Conservation (phyloP, 345 rosid species). For the Aquilaria yunnanensis region DNA sequence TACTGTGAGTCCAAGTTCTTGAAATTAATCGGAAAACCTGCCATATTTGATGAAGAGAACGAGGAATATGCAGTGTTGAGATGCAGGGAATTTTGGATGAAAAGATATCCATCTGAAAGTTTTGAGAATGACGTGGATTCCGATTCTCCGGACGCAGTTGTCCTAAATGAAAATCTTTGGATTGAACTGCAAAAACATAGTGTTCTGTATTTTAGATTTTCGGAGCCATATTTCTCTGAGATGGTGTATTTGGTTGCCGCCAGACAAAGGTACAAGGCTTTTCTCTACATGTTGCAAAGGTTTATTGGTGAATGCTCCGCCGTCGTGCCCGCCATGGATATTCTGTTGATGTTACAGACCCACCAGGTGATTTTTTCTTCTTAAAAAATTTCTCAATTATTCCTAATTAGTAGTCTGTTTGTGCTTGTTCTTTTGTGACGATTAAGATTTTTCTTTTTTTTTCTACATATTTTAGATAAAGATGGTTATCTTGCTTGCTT, state of each 20-base stretch:
- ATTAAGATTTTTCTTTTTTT: not conserved
- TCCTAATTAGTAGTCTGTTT: not conserved
- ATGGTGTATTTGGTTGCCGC: slow-evolving; percentile 65
- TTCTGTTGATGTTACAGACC: slow-evolving; percentile 72
- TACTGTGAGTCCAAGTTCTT: slow-evolving; percentile 78
- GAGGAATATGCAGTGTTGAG: slow-evolving; percentile 75
- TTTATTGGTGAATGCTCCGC: slow-evolving; percentile 33
- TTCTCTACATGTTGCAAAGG: slow-evolving; percentile 45
- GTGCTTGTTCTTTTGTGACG: slow-evolving; percentile 11
- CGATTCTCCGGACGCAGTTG: slow-evolving; percentile 19
- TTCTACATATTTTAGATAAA: not conserved
- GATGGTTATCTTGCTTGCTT: not conserved
- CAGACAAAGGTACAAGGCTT: slow-evolving; percentile 69
- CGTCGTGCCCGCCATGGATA: slow-evolving; percentile 63
- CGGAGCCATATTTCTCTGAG: slow-evolving; percentile 62
- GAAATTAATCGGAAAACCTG: slow-evolving; percentile 67
- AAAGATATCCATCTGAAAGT: slow-evolving; percentile 52
- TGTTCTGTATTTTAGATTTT: slow-evolving; percentile 42
- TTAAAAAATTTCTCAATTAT: no score
- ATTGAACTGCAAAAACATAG: slow-evolving; percentile 45
- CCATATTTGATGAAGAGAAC: slow-evolving; percentile 62
- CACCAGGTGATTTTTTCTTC: slow-evolving; percentile 48
- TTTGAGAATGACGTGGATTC: slow-evolving; percentile 63
- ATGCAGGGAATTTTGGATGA: slow-evolving; percentile 57
- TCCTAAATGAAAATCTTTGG: slow-evolving; percentile 31